phyloP scores from a whole-genome alignment of 2,329 filamentous ascomycete species.

The Myotisia sp. region DNA sequence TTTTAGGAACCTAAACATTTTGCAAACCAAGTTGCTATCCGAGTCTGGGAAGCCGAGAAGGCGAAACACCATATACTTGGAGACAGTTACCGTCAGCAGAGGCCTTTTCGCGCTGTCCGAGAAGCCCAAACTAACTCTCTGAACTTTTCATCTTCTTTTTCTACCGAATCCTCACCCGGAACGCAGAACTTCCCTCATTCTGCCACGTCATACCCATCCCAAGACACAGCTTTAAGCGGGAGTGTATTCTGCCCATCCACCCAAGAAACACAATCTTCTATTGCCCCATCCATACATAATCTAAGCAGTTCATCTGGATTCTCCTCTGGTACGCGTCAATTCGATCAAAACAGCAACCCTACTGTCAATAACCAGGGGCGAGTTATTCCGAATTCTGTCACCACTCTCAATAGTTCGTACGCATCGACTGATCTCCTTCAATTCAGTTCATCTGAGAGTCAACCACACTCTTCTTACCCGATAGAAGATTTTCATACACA shows the following conservation, averaged over 20 bases:
- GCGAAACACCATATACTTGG: constrained; percentile 10
- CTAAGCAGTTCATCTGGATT: too few relatives aligned
- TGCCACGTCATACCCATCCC: constrained; percentile 2
- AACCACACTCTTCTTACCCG: too few relatives aligned
- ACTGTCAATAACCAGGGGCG: too few relatives aligned
- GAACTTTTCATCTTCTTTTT: neutral
- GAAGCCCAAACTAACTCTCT: constrained; percentile 1
- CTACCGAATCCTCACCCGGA: constrained; percentile 1
- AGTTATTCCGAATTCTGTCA: too few relatives aligned
- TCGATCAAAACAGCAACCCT: too few relatives aligned
- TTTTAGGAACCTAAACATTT: constrained; percentile 23
- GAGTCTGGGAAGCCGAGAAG: constrained; percentile 18
- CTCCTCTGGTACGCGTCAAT: too few relatives aligned
- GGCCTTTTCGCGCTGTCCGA: constrained; percentile 3
- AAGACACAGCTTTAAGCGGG: constrained; percentile 5
- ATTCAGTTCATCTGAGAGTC: too few relatives aligned
- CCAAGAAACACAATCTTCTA: constrained; percentile 5
- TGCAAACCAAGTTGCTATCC: constrained; percentile 20
- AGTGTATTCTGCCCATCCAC: constrained; percentile 7
- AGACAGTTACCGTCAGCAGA: constrained; percentile 8
- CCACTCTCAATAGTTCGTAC: too few relatives aligned
- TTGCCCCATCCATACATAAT: neutral
- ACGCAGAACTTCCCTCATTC: constrained; percentile 1
- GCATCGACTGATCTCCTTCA: too few relatives aligned
- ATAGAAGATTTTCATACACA: too few relatives aligned